Evolutionary conservation across 192 early-diverging fungal genomes (phyloP).

Genomic region (Geosiphon pyriformis): DNA sequence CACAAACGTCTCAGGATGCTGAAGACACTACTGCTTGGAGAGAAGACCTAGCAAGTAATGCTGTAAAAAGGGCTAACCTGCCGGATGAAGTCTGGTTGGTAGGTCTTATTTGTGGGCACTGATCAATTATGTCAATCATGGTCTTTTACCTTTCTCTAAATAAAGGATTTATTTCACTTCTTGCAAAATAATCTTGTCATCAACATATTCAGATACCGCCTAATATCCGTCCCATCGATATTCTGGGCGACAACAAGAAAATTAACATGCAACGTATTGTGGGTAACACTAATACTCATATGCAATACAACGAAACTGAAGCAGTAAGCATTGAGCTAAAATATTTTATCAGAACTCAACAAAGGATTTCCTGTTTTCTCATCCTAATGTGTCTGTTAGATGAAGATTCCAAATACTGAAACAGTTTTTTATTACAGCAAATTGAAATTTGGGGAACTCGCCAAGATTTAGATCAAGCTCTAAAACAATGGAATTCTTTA

Average conservation of each 20-base stretch:
- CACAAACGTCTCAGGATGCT: not conserved
- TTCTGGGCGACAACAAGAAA: conserved; percentile 25
- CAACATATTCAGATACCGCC: conserved; percentile 11
- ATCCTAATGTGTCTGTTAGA: too few species aligned
- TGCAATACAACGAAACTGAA: conserved; percentile 29
- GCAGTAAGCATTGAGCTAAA: conserved; percentile 22
- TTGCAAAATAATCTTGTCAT: not conserved
- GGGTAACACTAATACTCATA: conserved; percentile 23
- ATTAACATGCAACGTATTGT: conserved; percentile 25
- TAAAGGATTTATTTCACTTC: not conserved
- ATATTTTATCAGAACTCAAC: too few species aligned
- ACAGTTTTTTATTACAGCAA: too few species aligned
- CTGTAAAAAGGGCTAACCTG: not conserved
- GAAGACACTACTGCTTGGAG: conserved; percentile 2
- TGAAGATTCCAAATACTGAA: too few species aligned
- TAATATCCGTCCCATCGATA: not conserved
- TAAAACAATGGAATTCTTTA: conserved; percentile 25
- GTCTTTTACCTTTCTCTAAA: conserved; percentile 1
- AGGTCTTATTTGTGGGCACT: not conserved
- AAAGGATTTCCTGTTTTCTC: too few species aligned
- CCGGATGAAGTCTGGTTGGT: conserved; percentile 39
- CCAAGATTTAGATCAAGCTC: conserved; percentile 20
- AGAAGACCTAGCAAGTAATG: not conserved
- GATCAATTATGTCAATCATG: not conserved
- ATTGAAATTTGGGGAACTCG: conserved; percentile 39